Evolutionary conservation across 495 filamentous ascomycete genomes (phyloP).

Genomic region (Xylaria curta): DNA sequence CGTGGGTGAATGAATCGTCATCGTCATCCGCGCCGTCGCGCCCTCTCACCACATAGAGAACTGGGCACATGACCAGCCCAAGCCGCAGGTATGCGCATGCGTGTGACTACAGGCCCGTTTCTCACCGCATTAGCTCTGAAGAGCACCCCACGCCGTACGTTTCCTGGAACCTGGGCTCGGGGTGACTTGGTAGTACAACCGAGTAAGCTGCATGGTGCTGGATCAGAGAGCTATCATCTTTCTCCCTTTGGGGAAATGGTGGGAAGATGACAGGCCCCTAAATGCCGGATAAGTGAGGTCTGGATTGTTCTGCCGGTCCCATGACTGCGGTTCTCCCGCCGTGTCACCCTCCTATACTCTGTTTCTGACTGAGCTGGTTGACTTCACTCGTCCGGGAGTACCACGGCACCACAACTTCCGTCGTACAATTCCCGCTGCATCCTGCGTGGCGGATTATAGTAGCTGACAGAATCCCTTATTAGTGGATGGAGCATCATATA

Average conservation of each 20-base stretch:
- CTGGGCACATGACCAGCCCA: slow-evolving; percentile 24
- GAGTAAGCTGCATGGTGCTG: slow-evolving; percentile 24
- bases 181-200: slow-evolving; percentile 8
- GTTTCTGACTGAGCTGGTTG: slow-evolving; percentile 19
- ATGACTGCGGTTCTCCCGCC: slow-evolving; percentile 18
- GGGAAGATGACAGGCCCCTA: background rate
- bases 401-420: slow-evolving; percentile 3
- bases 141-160: background rate
- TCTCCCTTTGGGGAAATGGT: slow-evolving; percentile 17
- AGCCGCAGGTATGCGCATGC: slow-evolving; percentile 22
- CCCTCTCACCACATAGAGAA: slow-evolving; percentile 19
- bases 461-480: background rate
- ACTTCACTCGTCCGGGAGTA: slow-evolving; percentile 7
- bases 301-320: slow-evolving; percentile 24
- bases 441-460: slow-evolving; percentile 2
- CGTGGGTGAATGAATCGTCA: slow-evolving; percentile 15
- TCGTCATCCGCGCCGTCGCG: slow-evolving; percentile 19
- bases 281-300: slow-evolving; percentile 17
- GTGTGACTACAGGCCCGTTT: slow-evolving; percentile 23
- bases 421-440: background rate
- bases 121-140: slow-evolving; percentile 23
- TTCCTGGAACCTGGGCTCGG: slow-evolving; percentile 12
- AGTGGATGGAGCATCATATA: slow-evolving; percentile 2
- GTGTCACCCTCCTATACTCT: slow-evolving; percentile 7
- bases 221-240: background rate